These are phyloP conservation scores for Ascochyta lentis DNA, from an alignment of 2,329 filamentous ascomycete species.

Conservation along the genomic window DNA sequence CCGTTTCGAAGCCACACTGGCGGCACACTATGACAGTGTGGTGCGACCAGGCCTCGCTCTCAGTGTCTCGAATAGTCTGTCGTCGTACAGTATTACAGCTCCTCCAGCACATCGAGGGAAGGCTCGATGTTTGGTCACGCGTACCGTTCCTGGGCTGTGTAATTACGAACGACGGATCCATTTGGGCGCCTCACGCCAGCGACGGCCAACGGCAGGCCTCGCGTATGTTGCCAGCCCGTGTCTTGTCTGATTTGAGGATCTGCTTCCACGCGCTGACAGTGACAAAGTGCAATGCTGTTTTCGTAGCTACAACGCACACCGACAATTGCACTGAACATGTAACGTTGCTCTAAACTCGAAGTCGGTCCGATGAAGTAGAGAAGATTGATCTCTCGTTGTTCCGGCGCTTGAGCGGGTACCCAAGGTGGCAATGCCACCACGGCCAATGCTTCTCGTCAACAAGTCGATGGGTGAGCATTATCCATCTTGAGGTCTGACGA, in stretches of 20 bases:
- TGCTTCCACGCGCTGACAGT: too few relatives aligned
- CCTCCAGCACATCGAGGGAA: not conserved
- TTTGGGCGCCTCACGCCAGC: not conserved
- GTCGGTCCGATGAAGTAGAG: slow-evolving; percentile 3
- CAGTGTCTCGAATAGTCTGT: not conserved
- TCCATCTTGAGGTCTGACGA: not conserved
- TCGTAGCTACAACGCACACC: slow-evolving; percentile 12
- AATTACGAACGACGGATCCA: not conserved
- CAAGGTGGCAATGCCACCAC: not conserved
- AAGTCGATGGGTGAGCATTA: not conserved
- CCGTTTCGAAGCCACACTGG: too few relatives aligned
- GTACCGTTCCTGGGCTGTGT: not conserved
- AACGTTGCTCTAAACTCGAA: slow-evolving; percentile 12
- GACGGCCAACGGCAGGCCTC: not conserved
- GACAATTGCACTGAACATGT: slow-evolving; percentile 12
- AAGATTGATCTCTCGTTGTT: not conserved
- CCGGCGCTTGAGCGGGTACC: not conserved
- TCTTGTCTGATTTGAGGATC: too few relatives aligned
- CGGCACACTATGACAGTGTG: not conserved
- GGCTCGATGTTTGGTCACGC: slow-evolving; percentile 5
- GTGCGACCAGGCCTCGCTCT: slow-evolving; percentile 11
- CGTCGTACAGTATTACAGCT: slow-evolving; percentile 4
- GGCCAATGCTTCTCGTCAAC: not conserved
- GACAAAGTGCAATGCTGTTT: not conserved
- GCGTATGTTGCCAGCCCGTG: not conserved